Base-by-base conservation (phyloP, 1,284 basidiomycete genomes). In the Cutaneotrichosporon sp. region DNA sequence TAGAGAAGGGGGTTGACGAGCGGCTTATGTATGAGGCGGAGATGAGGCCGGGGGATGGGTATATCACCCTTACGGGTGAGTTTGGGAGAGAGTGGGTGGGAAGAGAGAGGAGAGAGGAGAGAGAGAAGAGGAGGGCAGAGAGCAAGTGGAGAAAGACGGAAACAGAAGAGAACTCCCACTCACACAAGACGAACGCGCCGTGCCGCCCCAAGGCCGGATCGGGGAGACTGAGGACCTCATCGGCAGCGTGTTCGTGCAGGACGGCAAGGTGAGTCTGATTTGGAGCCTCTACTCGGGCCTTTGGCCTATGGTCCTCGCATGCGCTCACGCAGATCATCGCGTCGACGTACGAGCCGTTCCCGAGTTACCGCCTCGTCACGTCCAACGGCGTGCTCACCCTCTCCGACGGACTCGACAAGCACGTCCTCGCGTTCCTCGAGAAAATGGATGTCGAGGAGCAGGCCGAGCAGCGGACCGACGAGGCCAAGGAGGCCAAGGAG, bases 151-250 rank as follows among this genome's bases (percentile, higher is more conserved):
- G 40, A 42, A 16, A 5, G 7, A 8, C 7, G 34, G 34, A 36
- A 13, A 36, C 8, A 36, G 34, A 13, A 36, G 11, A 9, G 34
- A 8, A 36, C 8, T 5, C 7, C 2, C 6, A 21, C 31, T 58
- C 51, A 59, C 58, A 8, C 69, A 73, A 79, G 80, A 80, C 64
- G 77, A 78, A 61, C 67, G 80, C 53, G 75, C 74, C 9, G 53
- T 78, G 0, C 78, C 80, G 1, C 79, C 79, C 1, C 72, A 75
- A 16, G 79, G 79, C 5, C 69, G 80, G n/a, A 78, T 80, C 57
- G 78, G 77, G 21, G 78, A 80, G 66, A 73, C 77, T 1, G 78
- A 81, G 64, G 80, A 81, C 66, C 67, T 80, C n/a, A 76, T 81
- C 10, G 79, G 72, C 7, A 74, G 70, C 14, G 73, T 81, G 10